phyloP scores from a whole-genome alignment of 805 yeast genomes.

The Zygoascus tannicola region DNA sequence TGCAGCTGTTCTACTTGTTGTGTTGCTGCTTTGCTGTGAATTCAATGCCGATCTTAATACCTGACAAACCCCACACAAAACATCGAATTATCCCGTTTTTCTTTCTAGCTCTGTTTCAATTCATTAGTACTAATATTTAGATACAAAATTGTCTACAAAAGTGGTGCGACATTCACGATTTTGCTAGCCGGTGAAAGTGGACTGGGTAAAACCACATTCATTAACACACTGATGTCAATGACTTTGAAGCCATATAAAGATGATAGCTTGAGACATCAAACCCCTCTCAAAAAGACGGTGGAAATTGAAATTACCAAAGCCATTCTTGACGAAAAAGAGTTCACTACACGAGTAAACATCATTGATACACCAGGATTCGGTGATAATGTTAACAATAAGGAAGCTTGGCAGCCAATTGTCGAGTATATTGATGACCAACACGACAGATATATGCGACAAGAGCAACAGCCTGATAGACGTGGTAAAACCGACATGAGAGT shows the following conservation, averaged over 20 bases:
- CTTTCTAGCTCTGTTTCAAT: too few species aligned
- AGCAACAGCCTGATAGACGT: slow-evolving; percentile 59
- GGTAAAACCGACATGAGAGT: slow-evolving; percentile 55
- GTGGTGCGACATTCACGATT: slow-evolving; percentile 67
- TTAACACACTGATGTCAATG: slow-evolving; percentile 64
- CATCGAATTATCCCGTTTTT: too few species aligned
- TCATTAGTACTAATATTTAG: slow-evolving; percentile 13
- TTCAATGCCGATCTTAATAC: too few species aligned
- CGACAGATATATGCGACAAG: slow-evolving; percentile 58
- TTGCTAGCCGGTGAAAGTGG: slow-evolving; percentile 86
- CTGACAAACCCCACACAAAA: too few species aligned
- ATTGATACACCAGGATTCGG: slow-evolving; percentile 79
- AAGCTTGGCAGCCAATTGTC: slow-evolving; percentile 58
- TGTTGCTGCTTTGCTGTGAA: too few species aligned
- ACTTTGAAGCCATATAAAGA: slow-evolving; percentile 34
- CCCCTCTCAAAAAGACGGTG: slow-evolving; percentile 32
- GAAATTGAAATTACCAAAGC: slow-evolving; percentile 36
- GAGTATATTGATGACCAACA: slow-evolving; percentile 76
- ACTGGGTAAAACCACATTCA: slow-evolving; percentile 44
- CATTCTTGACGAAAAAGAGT: slow-evolving; percentile 50
- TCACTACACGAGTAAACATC: slow-evolving; percentile 49
- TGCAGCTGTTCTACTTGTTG: too few species aligned
- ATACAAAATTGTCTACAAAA: slow-evolving; percentile 32
- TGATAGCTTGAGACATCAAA: slow-evolving; percentile 30
- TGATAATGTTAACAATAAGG: slow-evolving; percentile 52